phyloP scores from a whole-genome alignment of 164 flowering plant genomes.

The Euptelea pleiosperma region DNA sequence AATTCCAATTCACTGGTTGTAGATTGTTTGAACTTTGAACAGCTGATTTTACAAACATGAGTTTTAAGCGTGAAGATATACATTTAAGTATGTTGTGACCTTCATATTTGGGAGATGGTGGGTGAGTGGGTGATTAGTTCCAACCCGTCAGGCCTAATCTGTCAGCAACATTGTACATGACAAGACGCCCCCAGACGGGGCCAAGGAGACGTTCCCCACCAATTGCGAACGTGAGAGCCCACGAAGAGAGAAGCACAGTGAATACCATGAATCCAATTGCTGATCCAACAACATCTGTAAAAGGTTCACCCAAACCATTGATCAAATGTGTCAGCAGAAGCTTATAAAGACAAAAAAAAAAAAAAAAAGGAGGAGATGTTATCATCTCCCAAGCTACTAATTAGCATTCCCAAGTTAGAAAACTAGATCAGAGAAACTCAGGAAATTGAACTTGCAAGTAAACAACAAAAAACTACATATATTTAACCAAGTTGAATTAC shows the following conservation, averaged over 20 bases:
- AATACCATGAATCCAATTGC: slow-evolving; percentile 64
- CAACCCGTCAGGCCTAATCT: slow-evolving; percentile 58
- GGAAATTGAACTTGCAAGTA: too few species aligned
- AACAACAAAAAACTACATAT: too few species aligned
- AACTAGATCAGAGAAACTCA: too few species aligned
- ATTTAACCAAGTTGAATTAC: too few species aligned
- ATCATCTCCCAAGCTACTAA: too few species aligned
- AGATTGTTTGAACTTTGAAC: too few species aligned
- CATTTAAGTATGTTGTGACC: not conserved
- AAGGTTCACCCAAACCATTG: slow-evolving; percentile 1
- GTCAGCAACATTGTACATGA: slow-evolving; percentile 86
- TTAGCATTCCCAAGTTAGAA: too few species aligned
- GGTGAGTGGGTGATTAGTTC: slow-evolving; percentile 26
- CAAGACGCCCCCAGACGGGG: slow-evolving; percentile 60
- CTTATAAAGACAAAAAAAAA: too few species aligned
- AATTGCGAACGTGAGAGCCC: slow-evolving; percentile 83
- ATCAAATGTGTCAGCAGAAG: not conserved
- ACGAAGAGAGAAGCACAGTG: slow-evolving; percentile 51
- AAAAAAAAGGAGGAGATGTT: too few species aligned
- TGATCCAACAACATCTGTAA: slow-evolving; percentile 77
- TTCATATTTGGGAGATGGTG: not conserved
- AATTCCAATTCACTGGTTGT: too few species aligned
- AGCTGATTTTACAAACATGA: too few species aligned
- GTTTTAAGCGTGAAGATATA: too few species aligned
- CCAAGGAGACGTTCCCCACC: slow-evolving; percentile 88